These are phyloP conservation scores for Atalantia buxifolia DNA, from an alignment of 345 rosid genomes.

Conservation along the genomic window DNA sequence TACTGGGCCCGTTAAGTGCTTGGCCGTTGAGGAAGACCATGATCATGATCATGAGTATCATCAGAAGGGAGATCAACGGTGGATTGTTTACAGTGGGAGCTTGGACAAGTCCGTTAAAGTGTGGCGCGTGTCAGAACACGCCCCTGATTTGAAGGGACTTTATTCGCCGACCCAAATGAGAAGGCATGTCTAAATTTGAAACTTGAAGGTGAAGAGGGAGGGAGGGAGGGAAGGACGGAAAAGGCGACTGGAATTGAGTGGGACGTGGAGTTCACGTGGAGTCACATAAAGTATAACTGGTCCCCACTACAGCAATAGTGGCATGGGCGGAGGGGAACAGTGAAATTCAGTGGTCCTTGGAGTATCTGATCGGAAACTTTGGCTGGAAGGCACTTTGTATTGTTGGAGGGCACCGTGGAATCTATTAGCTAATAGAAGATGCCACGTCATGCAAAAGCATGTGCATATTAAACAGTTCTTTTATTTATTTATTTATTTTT, in stretches of 20 bases:
- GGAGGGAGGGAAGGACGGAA: background rate
- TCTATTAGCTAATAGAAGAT: background rate
- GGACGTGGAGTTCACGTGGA: constrained; percentile 10
- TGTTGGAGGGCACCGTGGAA: background rate
- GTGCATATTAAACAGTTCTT: background rate
- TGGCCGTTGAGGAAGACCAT: constrained; percentile 49
- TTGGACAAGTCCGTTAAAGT: constrained; percentile 78
- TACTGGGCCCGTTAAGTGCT: constrained; percentile 77
- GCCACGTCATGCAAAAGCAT: background rate
- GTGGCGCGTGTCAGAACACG: constrained; percentile 69
- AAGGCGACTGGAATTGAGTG: background rate
- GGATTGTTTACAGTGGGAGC: constrained; percentile 83
- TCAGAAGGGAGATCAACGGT: constrained; percentile 32
- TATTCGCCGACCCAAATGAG: background rate
- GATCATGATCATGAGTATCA: constrained; percentile 8
- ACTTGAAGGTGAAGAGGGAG: background rate
- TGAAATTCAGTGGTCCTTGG: background rate
- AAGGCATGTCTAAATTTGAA: background rate
- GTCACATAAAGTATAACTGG: background rate
- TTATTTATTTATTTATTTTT: too few species aligned
- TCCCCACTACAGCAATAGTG: background rate
- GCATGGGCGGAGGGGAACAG: constrained; percentile 7
- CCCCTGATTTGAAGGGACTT: constrained; percentile 17
- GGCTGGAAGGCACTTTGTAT: background rate
- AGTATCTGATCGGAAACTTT: background rate